Percentiles rank a stretch among this genome's conserved stretches.
phyloP scores from a whole-genome alignment of 202 grass and related monocot genomes.

The Tripidium arundinaceum region DNA sequence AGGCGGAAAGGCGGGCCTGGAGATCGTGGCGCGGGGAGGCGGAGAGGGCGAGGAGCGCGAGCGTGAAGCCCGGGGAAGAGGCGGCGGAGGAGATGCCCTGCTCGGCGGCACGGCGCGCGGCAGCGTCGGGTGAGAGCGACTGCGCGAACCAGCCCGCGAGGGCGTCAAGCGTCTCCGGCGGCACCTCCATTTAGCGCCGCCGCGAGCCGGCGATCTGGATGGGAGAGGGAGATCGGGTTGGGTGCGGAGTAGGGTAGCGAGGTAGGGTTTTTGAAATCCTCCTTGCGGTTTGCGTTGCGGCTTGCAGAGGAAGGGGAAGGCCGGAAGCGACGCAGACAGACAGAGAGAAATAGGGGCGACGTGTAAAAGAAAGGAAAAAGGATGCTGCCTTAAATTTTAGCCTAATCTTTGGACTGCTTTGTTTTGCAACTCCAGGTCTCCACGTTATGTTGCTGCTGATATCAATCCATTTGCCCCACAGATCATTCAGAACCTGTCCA shows the following conservation, averaged over 20 bases:
- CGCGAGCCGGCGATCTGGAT: constrained; percentile 3
- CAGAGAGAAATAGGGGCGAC: background rate
- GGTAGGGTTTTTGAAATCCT: constrained; percentile 53
- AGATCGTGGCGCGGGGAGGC: constrained; percentile 46
- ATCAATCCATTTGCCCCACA: constrained; percentile 78
- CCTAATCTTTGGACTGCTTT: background rate
- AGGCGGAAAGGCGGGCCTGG: constrained; percentile 59
- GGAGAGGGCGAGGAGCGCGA: constrained; percentile 61
- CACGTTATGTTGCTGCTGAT: constrained; percentile 68
- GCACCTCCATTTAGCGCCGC: constrained; percentile 59
- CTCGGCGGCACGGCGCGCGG: constrained; percentile 69
- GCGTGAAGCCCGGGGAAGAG: constrained; percentile 49
- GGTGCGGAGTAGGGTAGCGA: constrained; percentile 1
- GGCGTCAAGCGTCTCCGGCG: constrained; percentile 72
- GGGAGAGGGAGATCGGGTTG: constrained; percentile 29
- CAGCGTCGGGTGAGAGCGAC: constrained; percentile 71
- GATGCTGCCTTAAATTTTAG: background rate
- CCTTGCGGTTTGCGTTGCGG: background rate
- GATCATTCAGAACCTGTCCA: constrained; percentile 73
- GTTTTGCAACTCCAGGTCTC: constrained; percentile 10
- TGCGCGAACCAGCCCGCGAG: constrained; percentile 75
- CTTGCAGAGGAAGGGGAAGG: background rate
- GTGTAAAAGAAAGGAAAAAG: background rate
- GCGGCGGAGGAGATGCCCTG: constrained; percentile 51
- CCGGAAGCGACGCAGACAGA: background rate